Evolutionary conservation across 2,329 filamentous ascomycete genomes (phyloP).

Genomic region (Fusarium sp.): DNA sequence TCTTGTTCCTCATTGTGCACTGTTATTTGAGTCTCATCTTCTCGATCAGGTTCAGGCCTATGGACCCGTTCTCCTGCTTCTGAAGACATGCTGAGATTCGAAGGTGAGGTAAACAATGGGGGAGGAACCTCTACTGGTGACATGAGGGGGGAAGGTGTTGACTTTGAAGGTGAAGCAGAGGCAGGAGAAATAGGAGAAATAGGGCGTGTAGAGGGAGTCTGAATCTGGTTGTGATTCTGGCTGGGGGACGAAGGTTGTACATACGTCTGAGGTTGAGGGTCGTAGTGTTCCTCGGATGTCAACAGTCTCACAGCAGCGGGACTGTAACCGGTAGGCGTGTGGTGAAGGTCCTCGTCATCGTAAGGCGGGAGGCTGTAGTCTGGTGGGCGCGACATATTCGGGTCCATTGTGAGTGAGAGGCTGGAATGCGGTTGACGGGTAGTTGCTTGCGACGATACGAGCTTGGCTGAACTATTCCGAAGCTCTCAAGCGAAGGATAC

Average conservation of each 20-base stretch:
- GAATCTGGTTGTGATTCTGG: constrained; percentile 15
- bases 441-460: constrained; percentile 35
- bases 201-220: constrained; percentile 10
- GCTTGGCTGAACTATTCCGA: constrained; percentile 9
- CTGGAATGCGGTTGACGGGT: constrained; percentile 47
- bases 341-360: constrained; percentile 61
- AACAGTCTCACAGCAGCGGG: constrained; percentile 68
- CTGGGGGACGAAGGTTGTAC: constrained; percentile 52
- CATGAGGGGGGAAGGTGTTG: constrained; percentile 20
- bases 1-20: constrained; percentile 6
- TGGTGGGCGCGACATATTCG: constrained; percentile 63
- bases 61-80: constrained; percentile 6
- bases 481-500: constrained; percentile 15
- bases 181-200: constrained; percentile 1
- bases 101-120: constrained; percentile 20
- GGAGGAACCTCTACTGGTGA: constrained; percentile 31
- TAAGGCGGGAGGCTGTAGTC: constrained; percentile 69
- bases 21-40: constrained; percentile 13
- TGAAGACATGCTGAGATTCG: constrained; percentile 23
- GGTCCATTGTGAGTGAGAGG: constrained; percentile 56
- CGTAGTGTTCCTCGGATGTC: constrained; percentile 69
- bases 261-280: constrained; percentile 64
- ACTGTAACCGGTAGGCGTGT: constrained; percentile 60
- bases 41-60: constrained; percentile 7
- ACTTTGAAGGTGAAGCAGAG: constrained; percentile 23